Evolutionary conservation across 148 eudicot genomes (phyloP).

Genomic region (Selenicereus undatus): DNA sequence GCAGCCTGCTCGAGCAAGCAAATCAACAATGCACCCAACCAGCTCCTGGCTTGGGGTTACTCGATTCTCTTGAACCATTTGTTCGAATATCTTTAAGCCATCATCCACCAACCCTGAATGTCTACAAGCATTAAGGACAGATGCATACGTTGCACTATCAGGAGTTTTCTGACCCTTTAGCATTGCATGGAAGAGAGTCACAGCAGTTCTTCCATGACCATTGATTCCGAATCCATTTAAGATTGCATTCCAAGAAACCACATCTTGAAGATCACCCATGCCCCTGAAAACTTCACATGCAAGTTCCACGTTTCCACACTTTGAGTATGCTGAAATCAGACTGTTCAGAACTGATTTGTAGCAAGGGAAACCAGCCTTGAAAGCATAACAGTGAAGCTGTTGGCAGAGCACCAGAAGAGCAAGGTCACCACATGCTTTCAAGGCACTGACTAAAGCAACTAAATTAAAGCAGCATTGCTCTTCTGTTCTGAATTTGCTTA

Average conservation of each 20-base stretch:
- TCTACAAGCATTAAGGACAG: conserved; percentile 28
- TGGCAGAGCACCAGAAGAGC: conserved; percentile 21
- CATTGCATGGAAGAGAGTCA: conserved; percentile 19
- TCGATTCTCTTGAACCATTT: conserved; percentile 10
- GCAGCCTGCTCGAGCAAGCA: conserved; percentile 27
- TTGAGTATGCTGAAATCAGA: conserved; percentile 26
- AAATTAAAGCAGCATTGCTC: conserved; percentile 13
- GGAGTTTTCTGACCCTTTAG: conserved; percentile 5
- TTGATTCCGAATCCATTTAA: conserved; percentile 28
- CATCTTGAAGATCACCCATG: conserved; percentile 12
- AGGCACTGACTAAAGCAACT: conserved; percentile 18
- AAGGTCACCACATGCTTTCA: conserved; percentile 21
- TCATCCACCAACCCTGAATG: conserved; percentile 27
- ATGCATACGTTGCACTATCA: conserved; percentile 20
- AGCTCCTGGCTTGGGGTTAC: conserved; percentile 4
- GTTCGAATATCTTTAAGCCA: conserved; percentile 23
- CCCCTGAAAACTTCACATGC: conserved; percentile 20
- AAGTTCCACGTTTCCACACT: conserved; percentile 25
- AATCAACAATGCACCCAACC: conserved; percentile 19
- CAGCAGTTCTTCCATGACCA: conserved; percentile 24
- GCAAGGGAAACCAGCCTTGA: conserved; percentile 15
- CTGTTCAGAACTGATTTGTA: conserved; percentile 19
- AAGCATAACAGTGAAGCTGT: conserved; percentile 17
- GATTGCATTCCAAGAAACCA: conserved; percentile 33
- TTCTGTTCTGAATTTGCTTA: conserved; percentile 17